Conservation (phyloP, 1,139 yeast genomes). For the Geotrichum histeridarum region DNA sequence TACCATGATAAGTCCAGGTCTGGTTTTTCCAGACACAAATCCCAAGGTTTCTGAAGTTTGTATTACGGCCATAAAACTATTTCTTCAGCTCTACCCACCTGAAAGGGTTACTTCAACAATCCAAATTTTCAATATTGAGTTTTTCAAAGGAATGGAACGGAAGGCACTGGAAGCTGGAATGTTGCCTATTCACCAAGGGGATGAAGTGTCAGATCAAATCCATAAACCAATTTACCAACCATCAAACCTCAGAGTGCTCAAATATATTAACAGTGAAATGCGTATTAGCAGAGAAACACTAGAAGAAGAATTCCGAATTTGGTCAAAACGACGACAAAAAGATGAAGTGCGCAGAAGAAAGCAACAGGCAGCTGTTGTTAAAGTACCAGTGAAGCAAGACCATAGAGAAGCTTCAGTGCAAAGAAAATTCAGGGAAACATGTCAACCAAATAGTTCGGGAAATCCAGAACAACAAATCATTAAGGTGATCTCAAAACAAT, state of each 20-base stretch:
- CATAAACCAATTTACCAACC: constrained; percentile 7
- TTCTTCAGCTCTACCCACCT: constrained; percentile 25
- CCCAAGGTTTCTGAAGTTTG: constrained; percentile 29
- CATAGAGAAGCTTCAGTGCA: no score
- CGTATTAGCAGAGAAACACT: neutral
- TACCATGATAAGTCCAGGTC: constrained; percentile 9
- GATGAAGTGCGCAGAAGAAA: constrained; percentile 1
- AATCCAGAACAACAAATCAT: no score
- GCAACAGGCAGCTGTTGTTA: neutral
- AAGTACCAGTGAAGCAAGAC: neutral
- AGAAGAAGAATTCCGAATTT: constrained; percentile 7
- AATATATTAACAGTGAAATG: neutral
- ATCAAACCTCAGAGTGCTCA: neutral
- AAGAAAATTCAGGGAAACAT: no score
- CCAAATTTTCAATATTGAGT: constrained; percentile 24
- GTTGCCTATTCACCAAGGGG: neutral
- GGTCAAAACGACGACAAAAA: constrained; percentile 3
- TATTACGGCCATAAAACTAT: constrained; percentile 26
- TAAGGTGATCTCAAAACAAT: neutral
- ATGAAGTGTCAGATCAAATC: neutral
- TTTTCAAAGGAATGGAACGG: constrained; percentile 23
- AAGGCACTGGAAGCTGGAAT: constrained; percentile 19
- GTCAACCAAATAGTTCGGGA: no score
- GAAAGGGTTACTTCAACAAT: constrained; percentile 23
- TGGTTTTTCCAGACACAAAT: constrained; percentile 22